phyloP scores from a whole-genome alignment of 495 filamentous ascomycete species.

The Trichoderma parareesei region DNA sequence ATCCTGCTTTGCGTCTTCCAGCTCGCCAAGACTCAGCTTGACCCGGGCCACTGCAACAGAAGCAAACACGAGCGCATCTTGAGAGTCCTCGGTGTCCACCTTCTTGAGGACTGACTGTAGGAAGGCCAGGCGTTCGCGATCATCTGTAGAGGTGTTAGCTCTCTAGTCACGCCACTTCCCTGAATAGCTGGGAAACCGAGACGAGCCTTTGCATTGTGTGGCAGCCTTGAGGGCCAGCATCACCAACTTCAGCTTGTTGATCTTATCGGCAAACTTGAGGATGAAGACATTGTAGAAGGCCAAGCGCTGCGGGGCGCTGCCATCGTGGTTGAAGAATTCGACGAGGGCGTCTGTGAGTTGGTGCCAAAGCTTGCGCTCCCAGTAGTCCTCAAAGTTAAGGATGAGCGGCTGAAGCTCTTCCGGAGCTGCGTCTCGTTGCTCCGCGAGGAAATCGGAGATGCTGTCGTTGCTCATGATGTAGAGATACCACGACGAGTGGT shows the following conservation, averaged over 20 bases:
- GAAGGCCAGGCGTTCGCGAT: constrained; percentile 80
- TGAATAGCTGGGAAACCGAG: background rate
- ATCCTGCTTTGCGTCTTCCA: constrained; percentile 71
- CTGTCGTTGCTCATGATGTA: constrained; percentile 67
- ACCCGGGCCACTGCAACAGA: constrained; percentile 84
- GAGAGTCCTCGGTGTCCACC: constrained; percentile 85
- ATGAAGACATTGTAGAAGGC: constrained; percentile 90
- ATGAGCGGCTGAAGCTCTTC: constrained; percentile 80
- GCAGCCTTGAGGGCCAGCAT: constrained; percentile 78
- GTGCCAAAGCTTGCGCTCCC: constrained; percentile 99
- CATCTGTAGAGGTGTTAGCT: constrained; percentile 44
- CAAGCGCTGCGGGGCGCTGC: constrained; percentile 77
- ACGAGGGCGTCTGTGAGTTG: constrained; percentile 87
- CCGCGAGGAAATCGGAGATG: constrained; percentile 83
- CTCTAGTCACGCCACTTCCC: background rate
- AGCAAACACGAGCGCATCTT: constrained; percentile 95
- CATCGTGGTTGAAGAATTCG: constrained; percentile 76
- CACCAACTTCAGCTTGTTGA: constrained; percentile 97
- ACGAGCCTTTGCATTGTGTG: constrained; percentile 72
- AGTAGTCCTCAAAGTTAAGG: constrained; percentile 90
- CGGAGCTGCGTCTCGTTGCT: constrained; percentile 78
- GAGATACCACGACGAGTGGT: background rate
- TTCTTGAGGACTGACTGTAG: constrained; percentile 74
- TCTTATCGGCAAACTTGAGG: constrained; percentile 91
- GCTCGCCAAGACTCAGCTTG: constrained; percentile 66